Percentiles rank a stretch among this genome's conserved stretches.
These are phyloP conservation scores for Lyophyllum decastes DNA, from an alignment of 768 basidiomycete species.

Conservation along the genomic window DNA sequence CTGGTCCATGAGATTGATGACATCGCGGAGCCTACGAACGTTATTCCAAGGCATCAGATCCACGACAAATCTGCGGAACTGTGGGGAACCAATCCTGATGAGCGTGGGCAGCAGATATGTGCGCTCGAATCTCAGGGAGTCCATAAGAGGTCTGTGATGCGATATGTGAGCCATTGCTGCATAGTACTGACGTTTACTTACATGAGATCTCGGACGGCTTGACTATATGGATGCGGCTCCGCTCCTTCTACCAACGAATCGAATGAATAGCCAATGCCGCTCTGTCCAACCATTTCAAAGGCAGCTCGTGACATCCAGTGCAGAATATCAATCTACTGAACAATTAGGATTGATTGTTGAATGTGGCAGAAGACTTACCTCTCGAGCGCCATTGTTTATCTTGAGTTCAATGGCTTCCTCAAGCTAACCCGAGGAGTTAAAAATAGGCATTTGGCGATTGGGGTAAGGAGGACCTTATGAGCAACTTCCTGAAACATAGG, in stretches of 20 bases:
- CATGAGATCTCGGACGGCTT: constrained; percentile 25
- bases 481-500: constrained; percentile 19
- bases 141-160: neutral
- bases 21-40: constrained; percentile 24
- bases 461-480: constrained; percentile 4
- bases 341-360: neutral
- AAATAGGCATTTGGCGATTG: too few relatives aligned
- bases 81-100: constrained; percentile 29
- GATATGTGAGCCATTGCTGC: constrained; percentile 21
- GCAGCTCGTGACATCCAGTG: constrained; percentile 30
- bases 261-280: constrained; percentile 31
- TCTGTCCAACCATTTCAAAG: constrained; percentile 30
- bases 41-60: constrained; percentile 23
- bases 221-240: constrained; percentile 26
- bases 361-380: constrained; percentile 3
- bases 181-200: constrained; percentile 19
- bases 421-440: constrained; percentile 7
- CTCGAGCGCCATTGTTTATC: constrained; percentile 11
- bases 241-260: constrained; percentile 26
- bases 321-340: constrained; percentile 24
- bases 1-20: constrained; percentile 30
- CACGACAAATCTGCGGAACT: constrained; percentile 32
- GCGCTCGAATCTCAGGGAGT: constrained; percentile 3
- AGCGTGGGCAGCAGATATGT: constrained; percentile 25
- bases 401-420: constrained; percentile 6